A percentile compares a stretch with the other conserved stretches of the same genome.
Conservation (phyloP, 2,329 filamentous ascomycete species). For the Thielaviopsis ethacetica region DNA sequence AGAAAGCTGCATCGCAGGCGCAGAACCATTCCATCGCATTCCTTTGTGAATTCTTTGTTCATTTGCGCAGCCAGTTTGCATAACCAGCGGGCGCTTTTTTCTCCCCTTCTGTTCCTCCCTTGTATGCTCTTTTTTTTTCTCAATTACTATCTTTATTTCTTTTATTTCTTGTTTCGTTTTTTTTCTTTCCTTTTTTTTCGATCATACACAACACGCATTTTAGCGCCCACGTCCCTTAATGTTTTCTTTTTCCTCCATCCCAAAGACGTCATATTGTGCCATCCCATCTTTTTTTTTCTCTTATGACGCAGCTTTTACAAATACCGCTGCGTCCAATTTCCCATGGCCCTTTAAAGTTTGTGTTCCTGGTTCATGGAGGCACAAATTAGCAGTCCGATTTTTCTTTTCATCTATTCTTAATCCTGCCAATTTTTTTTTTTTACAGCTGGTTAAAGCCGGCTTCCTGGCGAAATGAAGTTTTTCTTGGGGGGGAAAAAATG, state of each 20-base stretch:
- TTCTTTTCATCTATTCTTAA: too few species aligned
- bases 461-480: too few species aligned
- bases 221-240: neutral
- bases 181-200: neutral
- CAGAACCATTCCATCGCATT: neutral
- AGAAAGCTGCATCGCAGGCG: neutral
- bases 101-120: neutral
- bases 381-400: too few species aligned
- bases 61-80: neutral
- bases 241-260: neutral
- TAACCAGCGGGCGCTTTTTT: neutral
- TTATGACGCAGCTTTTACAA: too few species aligned
- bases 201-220: neutral
- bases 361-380: too few species aligned
- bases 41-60: neutral
- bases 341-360: too few species aligned
- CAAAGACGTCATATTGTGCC: neutral
- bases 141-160: neutral
- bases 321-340: too few species aligned
- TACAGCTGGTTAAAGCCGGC: too few species aligned
- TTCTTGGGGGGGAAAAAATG: too few species aligned
- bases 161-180: neutral
- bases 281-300: neutral
- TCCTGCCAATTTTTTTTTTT: too few species aligned
- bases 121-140: neutral